A percentile compares a stretch with the other conserved stretches of the same genome.
These are phyloP conservation scores for Perkinsus marinus DNA, from an alignment of 169 alveolate genomes.

Conservation along the genomic window DNA sequence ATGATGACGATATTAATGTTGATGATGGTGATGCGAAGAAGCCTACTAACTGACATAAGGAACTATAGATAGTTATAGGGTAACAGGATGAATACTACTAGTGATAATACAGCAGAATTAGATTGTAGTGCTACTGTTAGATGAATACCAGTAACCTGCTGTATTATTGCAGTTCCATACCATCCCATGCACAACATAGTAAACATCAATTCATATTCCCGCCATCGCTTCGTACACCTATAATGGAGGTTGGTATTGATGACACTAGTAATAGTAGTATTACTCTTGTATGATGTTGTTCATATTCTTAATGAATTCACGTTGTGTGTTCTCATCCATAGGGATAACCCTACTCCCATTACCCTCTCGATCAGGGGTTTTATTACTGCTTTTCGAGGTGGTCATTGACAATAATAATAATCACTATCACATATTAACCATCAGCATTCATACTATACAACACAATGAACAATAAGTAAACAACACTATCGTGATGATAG, in stretches of 20 bases:
- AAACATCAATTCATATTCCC: not conserved
- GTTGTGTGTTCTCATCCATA: not conserved
- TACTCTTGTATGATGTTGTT: not conserved
- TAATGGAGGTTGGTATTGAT: no score
- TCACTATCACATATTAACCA: no score
- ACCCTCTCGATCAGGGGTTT: not conserved
- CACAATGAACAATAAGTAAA: no score
- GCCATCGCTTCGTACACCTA: not conserved
- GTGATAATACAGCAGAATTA: no score
- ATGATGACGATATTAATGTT: not conserved
- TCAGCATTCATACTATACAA: no score
- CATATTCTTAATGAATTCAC: not conserved
- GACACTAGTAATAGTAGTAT: no score
- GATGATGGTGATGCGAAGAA: not conserved
- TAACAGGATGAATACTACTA: not conserved
- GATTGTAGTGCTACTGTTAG: no score
- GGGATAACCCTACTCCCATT: not conserved
- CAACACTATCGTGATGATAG: no score
- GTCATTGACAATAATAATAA: no score
- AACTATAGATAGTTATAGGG: not conserved
- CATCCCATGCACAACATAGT: not conserved
- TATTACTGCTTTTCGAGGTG: no score
- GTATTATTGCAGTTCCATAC: not conserved
- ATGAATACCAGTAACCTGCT: not conserved
- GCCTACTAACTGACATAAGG: not conserved